phyloP scores from a whole-genome alignment of 805 yeast species.

The Starmerella vaccinii region DNA sequence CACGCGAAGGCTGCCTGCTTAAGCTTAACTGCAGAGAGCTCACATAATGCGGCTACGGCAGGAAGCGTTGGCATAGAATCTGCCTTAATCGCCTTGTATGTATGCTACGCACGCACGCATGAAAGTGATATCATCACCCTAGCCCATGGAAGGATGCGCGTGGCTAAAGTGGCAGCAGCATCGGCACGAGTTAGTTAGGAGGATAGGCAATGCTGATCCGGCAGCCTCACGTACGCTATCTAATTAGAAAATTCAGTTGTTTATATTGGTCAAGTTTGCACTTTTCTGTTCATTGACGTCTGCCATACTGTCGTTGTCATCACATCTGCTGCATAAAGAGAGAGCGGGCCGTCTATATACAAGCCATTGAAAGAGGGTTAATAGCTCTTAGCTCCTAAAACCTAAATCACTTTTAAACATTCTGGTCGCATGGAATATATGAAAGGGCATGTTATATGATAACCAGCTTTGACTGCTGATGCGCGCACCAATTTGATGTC shows the following conservation, averaged over 20 bases:
- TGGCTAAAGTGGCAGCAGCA: no score
- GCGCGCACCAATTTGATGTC: neutral
- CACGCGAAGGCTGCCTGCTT: constrained; percentile 4
- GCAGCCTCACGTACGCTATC: no score
- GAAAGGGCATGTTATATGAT: neutral
- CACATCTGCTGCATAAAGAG: neutral
- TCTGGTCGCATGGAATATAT: neutral
- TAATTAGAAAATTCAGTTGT: no score
- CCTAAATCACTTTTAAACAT: neutral
- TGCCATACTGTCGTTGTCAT: no score
- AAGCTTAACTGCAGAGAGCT: neutral
- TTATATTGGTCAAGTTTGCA: no score
- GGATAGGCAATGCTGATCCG: no score
- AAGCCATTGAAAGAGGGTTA: neutral
- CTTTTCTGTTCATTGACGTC: no score
- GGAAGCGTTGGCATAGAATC: neutral
- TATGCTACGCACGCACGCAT: neutral
- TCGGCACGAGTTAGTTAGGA: no score
- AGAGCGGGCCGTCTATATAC: no score
- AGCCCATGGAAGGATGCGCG: no score
- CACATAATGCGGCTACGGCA: neutral
- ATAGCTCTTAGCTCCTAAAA: neutral
- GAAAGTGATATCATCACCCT: neutral
- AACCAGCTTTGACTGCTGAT: neutral
- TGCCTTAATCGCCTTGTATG: neutral